Evolutionary conservation across 352 stramenopile genomes (phyloP), one percentile per base, ranked within the genome.

Genomic region (Phytophthora tubulina): DNA sequence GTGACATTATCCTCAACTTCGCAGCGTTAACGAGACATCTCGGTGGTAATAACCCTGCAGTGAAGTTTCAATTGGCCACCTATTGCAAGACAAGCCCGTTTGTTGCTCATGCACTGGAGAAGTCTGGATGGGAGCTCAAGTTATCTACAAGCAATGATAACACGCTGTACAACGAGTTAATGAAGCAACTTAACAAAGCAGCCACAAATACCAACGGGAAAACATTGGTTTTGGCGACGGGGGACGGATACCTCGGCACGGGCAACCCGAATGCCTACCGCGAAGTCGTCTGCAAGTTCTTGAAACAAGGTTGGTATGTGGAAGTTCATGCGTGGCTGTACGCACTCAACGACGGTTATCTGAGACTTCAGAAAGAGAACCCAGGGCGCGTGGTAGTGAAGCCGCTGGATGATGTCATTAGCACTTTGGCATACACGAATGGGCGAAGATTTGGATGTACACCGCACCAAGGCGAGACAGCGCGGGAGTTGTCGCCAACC

Each of bases 311-410:
- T 2, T 75, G 62, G 62, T 59, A 51, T 14, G 62, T 75, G n/a
- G 68, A 75, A 54, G 59, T 75, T 27, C 60, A 75, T 51, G 45
- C 61, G 48, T 75, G 62, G 68, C 42, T 75, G 33, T 60, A 63
- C 10, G 41, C 67, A 1, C 32, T 75, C 11, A 64, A 54, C 50
- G 61, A 75, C 31, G 55, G 62, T 1, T 72, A 67, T 42, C 21
- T 76, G 27, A 44, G 52, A 11, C 38, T 76, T 15, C 67, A 72
- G 35, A 58, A 54, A 13, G 48, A 38, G 27, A 30, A 39, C 31
- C 48, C 48, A 15, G 27, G 15, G 5, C 27, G 46, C 3, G 21
- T 53, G 4, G 46, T 53, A 4, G 46, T 53, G 30, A 53, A 53
- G 6, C 46, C 46, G 27, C 46, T 53, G 46, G 46, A 53, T 17